Percentiles rank a stretch among this genome's conserved stretches.
Conservation (phyloP, 495 filamentous ascomycete species). For the Penicillium dipodomyicola region DNA sequence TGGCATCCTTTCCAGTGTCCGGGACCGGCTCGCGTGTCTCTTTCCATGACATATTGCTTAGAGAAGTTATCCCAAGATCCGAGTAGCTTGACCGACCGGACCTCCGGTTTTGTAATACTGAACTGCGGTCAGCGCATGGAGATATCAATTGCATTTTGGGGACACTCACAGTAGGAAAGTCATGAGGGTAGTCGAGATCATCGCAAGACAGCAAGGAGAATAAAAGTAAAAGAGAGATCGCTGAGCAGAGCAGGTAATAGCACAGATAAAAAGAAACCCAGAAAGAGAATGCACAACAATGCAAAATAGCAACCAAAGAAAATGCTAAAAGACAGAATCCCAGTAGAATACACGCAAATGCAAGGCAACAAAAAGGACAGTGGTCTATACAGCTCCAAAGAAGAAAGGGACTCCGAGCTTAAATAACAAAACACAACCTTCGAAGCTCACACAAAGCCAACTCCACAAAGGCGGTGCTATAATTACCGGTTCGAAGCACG, state of each 20-base stretch:
- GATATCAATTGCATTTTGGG: not conserved
- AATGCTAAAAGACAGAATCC: slow-evolving; percentile 19
- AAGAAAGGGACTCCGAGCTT: not conserved
- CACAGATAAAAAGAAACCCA: slow-evolving; percentile 5
- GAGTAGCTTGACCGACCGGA: slow-evolving; percentile 71
- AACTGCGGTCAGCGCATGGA: slow-evolving; percentile 6
- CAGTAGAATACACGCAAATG: slow-evolving; percentile 24
- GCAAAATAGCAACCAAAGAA: slow-evolving; percentile 1
- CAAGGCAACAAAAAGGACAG: slow-evolving; percentile 19
- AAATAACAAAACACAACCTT: slow-evolving; percentile 1
- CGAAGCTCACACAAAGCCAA: slow-evolving; percentile 9
- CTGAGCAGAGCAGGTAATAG: slow-evolving; percentile 13
- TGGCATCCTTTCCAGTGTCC: slow-evolving; percentile 84
- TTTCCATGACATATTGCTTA: slow-evolving; percentile 71
- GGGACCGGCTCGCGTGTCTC: slow-evolving; percentile 64
- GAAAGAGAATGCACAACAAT: slow-evolving; percentile 13
- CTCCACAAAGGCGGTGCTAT: slow-evolving; percentile 23
- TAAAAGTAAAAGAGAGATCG: slow-evolving; percentile 8
- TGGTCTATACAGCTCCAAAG: slow-evolving; percentile 10
- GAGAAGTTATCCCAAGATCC: slow-evolving; percentile 95
- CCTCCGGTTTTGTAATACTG: slow-evolving; percentile 56
- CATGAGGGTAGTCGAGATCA: slow-evolving; percentile 73
- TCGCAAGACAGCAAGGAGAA: slow-evolving; percentile 30
- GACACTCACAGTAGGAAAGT: slow-evolving; percentile 69
- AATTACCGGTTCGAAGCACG: slow-evolving; percentile 19